Base-by-base conservation (phyloP, 495 filamentous ascomycete species). In the Trypethelium eluteriae region DNA sequence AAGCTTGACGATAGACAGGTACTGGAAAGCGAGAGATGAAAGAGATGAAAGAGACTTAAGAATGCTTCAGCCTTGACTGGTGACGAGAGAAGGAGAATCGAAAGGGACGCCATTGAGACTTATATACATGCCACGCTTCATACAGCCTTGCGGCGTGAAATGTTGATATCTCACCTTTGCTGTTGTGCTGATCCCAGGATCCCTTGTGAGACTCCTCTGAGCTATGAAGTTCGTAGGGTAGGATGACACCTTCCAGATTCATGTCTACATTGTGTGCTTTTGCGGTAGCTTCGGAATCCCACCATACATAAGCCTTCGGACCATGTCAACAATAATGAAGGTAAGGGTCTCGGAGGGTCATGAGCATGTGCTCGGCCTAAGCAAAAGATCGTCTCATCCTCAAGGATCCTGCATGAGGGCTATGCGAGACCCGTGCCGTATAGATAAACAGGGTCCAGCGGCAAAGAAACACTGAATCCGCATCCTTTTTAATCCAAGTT, bases 171-270 rank as follows among this genome's bases (percentile, higher is more conserved):
- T 59, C 32, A 7, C 53, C 36, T 7, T 2, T 59, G 53, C 41
- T 7, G 41, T 44, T 34, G 7, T 35, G 32, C 7, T 32, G 7
- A 59, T 59, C 32, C 53, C 18, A 59, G 53, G 53, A 14, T 36
- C 53, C 53, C 53, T 36, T 10, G 53, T 36, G 25, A 14, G 7
- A 7, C 18, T 59, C 25, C 53, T 59, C 11, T n/a, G 36, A 7
- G 36, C 36, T 36, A 9, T 10, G 32, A 59, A 59, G 34, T 7
- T 59, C 53, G 6, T n/a, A 18, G 7, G 53, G 18, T 7, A 35
- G 25, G 18, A 59, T 59, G 25, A 36, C 53, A 59, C 53, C 53
- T 59, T 59, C 53, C 53, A 36, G 3, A 59, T 59, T 59, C 53
- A 59, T 59, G 32, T 34, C 53, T 35, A 59, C 18, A 59, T 7